Percentiles rank a stretch among this genome's conserved stretches.
Evolutionary conservation across 768 basidiomycete genomes (phyloP).

Genomic region (Amyloporia xantha): DNA sequence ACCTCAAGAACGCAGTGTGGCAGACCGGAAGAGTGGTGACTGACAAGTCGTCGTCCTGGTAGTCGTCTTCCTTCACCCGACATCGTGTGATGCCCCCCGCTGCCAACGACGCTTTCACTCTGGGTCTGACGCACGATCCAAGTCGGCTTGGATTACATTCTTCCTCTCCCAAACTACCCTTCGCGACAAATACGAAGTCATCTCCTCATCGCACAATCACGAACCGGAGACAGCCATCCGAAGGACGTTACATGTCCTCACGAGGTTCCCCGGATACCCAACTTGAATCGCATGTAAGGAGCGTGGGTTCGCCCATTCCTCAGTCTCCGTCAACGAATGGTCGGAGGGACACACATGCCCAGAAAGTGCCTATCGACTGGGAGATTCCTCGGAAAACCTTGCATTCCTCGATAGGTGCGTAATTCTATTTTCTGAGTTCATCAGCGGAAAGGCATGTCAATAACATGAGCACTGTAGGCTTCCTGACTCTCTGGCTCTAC

Average conservation of each 20-base stretch:
- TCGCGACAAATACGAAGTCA: slow-evolving; percentile 12
- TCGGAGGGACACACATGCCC: neutral
- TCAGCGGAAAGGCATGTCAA: slow-evolving; percentile 5
- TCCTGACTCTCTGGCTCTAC: slow-evolving; percentile 58
- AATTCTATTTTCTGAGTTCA: slow-evolving; percentile 1
- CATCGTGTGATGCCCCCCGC: neutral
- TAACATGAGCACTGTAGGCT: slow-evolving; percentile 33
- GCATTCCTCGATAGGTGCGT: slow-evolving; percentile 84
- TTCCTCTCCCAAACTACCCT: slow-evolving; percentile 18
- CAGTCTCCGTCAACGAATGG: neutral
- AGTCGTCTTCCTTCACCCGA: too few relatives aligned
- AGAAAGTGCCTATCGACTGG: slow-evolving; percentile 50
- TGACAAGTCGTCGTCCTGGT: too few relatives aligned
- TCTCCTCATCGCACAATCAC: slow-evolving; percentile 7
- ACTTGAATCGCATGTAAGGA: too few relatives aligned
- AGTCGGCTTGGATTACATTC: slow-evolving; percentile 15
- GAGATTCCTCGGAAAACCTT: slow-evolving; percentile 86
- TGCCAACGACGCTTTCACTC: slow-evolving; percentile 21
- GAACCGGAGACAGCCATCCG: slow-evolving; percentile 1
- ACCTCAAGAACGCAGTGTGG: too few relatives aligned
- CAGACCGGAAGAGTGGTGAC: too few relatives aligned
- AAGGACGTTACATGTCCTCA: slow-evolving; percentile 7
- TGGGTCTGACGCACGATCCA: slow-evolving; percentile 16
- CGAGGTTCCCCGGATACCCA: neutral
- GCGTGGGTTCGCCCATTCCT: neutral